Evolutionary conservation across 2,329 filamentous ascomycete genomes (phyloP).

Genomic region (Colletotrichum sp.): DNA sequence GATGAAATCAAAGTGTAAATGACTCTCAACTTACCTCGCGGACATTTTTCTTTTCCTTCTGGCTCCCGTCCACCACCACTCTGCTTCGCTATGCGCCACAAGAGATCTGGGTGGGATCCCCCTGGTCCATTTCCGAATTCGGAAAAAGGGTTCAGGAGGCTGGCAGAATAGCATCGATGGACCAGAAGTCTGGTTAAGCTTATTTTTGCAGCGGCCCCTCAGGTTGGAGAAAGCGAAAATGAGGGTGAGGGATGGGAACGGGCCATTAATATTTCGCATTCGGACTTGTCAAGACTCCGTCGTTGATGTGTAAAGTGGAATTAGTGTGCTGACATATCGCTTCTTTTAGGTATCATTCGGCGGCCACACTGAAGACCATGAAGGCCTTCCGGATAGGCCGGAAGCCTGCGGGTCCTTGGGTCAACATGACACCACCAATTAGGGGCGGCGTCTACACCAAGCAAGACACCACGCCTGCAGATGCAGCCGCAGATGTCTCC

Average conservation of each 20-base stretch:
- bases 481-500: neutral
- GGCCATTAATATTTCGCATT: conserved; percentile 12
- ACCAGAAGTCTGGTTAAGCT: conserved; percentile 20
- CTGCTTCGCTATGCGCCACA: neutral
- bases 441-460: conserved; percentile 49
- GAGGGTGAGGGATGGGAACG: neutral
- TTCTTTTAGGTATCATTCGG: conserved; percentile 60
- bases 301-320: conserved; percentile 11
- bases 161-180: neutral
- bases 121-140: neutral
- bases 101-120: neutral
- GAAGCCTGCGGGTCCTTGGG: conserved; percentile 58
- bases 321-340: conserved; percentile 30
- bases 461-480: conserved; percentile 16
- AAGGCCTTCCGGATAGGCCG: conserved; percentile 65
- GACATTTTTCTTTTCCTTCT: neutral
- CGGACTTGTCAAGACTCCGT: neutral
- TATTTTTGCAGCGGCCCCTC: neutral
- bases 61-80: neutral
- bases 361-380: conserved; percentile 59
- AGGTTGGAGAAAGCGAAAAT: neutral
- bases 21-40: conserved; percentile 3
- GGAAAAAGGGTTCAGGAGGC: neutral
- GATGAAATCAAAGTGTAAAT: conserved; percentile 64
- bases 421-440: conserved; percentile 65